Percentiles rank a stretch among this genome's conserved stretches.
phyloP scores from a whole-genome alignment of 148 eudicot species.

The Agrostemma githago region DNA sequence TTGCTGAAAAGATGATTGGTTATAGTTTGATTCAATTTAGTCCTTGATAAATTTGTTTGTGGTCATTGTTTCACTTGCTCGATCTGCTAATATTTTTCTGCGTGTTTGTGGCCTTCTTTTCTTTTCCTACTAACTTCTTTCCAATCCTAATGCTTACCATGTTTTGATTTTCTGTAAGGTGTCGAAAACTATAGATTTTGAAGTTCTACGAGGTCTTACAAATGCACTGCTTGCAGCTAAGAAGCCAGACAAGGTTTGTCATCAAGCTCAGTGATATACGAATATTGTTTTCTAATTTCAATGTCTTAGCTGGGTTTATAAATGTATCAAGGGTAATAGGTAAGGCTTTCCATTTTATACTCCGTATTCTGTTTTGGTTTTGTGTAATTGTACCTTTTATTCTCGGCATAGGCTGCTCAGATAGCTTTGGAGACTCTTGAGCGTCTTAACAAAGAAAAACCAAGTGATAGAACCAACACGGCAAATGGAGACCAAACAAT shows the following conservation, averaged over 20 bases:
- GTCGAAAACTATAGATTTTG: constrained; percentile 54
- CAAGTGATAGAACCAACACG: constrained; percentile 21
- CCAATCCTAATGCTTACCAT: constrained; percentile 8
- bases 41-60: too few species aligned
- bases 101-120: neutral
- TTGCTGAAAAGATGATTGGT: too few species aligned
- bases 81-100: neutral
- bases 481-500: constrained; percentile 31
- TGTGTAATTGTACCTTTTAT: neutral
- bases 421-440: constrained; percentile 61
- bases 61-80: constrained; percentile 6
- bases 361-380: too few species aligned
- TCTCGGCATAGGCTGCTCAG: constrained; percentile 69
- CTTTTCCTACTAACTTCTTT: neutral
- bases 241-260: constrained; percentile 81
- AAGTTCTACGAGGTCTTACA: constrained; percentile 84
- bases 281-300: too few species aligned
- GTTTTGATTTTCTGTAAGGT: constrained; percentile 41
- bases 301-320: too few species aligned
- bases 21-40: too few species aligned
- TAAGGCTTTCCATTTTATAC: neutral
- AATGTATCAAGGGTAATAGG: neutral
- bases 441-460: constrained; percentile 39
- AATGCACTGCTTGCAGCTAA: constrained; percentile 82
- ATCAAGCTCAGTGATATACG: neutral